phyloP scores from a whole-genome alignment of 2,329 filamentous ascomycete species.

The Beauveria rudraprayagi region DNA sequence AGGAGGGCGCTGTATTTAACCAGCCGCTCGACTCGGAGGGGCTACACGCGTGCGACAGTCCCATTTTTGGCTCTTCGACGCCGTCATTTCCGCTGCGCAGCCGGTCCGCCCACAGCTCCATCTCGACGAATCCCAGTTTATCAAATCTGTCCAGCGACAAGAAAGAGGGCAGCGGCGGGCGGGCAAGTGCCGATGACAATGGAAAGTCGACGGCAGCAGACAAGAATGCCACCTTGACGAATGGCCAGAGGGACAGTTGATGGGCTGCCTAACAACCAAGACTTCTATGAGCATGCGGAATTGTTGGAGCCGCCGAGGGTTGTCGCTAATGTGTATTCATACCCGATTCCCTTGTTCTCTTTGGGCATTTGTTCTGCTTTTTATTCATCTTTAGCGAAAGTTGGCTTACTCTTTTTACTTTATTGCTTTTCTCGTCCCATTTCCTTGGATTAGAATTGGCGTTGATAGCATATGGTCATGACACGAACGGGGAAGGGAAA shows the following conservation, averaged over 20 bases:
- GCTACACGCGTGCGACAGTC: slow-evolving; percentile 7
- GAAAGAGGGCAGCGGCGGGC: background rate
- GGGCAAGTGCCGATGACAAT: background rate
- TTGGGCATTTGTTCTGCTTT: background rate
- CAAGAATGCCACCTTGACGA: background rate
- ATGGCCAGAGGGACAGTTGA: background rate
- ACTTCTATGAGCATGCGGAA: background rate
- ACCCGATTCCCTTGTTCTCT: background rate
- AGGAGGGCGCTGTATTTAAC: slow-evolving; percentile 26
- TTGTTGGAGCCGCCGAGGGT: background rate
- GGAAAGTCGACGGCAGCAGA: background rate
- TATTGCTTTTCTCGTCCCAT: background rate
- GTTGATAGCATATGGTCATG: background rate
- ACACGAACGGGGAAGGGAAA: background rate
- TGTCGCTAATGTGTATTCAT: background rate
- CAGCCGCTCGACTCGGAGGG: slow-evolving; percentile 20
- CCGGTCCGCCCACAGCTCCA: background rate
- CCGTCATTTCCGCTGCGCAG: slow-evolving; percentile 3
- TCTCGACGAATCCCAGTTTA: background rate
- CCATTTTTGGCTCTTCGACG: background rate
- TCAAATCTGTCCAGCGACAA: background rate
- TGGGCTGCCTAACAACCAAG: background rate
- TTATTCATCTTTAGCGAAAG: background rate
- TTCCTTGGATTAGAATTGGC: background rate
- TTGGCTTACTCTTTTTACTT: background rate